Base-by-base conservation (phyloP, 305 asterid genomes). In the Rubia occidens region DNA sequence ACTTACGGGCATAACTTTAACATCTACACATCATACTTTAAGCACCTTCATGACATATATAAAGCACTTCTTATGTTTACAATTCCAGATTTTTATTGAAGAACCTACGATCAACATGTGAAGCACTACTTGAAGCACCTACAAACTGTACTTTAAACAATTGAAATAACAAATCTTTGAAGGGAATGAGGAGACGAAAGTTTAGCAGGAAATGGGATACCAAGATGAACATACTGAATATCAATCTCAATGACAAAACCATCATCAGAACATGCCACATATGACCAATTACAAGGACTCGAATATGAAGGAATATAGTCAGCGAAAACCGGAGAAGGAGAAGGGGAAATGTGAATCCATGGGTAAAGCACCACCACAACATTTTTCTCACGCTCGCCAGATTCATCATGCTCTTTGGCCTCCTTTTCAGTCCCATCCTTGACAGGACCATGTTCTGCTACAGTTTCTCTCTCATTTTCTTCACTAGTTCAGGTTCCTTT, bases 201-300 rank as follows among this genome's bases (percentile, higher is more conserved):
- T 69, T 87, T 87, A 17, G 91, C 68, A 11, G 96, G 98, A 49
- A 91, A 82, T 3, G 95, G 87, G 2, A 82, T 74, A 11, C 83
- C 81, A 11, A 91, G 70, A 49, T 72, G 85, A 32, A 88, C 6
- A 5, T 85, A 84, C 21, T 85, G 83, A 17, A 88, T 83, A 45
- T 76, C 74, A 3, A 91, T 88, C 64, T 77, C 75, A 0, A 82
- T 78, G 32, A 91, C 96, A 20, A 63, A 75, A 49, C 67, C 64
- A 8, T 78, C 67, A 2, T 79, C 11, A 24, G 90, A 82, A 67
- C 98, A 91, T 0, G 80, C 68, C 17, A 91, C 78, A 82, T 45
- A 77, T 1, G 92, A 71, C 98, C 96, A 91, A 20, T 82, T 75
- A 74, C 98, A 91, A 18, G 95, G 96, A 70, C 64, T 79, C 6